Base-by-base conservation (phyloP, 179 eudicot species). In the Camellia oleifera region DNA sequence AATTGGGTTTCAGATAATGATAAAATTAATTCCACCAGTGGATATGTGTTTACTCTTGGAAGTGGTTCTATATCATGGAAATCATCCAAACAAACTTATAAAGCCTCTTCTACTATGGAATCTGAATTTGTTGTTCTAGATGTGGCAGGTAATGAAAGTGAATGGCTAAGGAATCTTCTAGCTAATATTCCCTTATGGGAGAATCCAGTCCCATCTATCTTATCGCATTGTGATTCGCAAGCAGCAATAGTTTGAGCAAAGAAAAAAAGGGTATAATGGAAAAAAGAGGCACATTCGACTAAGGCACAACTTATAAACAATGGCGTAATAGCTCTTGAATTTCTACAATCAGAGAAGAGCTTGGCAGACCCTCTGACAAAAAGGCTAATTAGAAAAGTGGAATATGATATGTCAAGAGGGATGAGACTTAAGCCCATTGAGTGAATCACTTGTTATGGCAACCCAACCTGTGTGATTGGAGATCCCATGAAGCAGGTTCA, bases 401-500 rank as follows among this genome's bases (percentile, higher is more conserved):
- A 23, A 3, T 12, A 23, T 65, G 69, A 65, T 10, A 8, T 45
- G 7, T 26, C 45, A 13, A 20, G 11, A 17, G 44, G 15, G 45
- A 23, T 23, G 69, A 15, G 45, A 67, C 71, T 67, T 67, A 8
- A 40, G 15, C 46, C 13, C 5, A 66, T 7, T 23, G 45, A 65
- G 44, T 65, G 4, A 32, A 32, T 32, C 40, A 23, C 69, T 11
- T 17, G 13, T 65, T 44, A 65, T 32, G 13, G 45, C 69, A 65
- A 65, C 69, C 69, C 0, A 65, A 65, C 69, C 6, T 65, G 11
- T 23, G 13, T 65, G 44, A 65, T 20, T 65, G 17, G 69, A 23
- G 69, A 65, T 65, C 11, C 69, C 69, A 26, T 23, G 69, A 61
- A 20, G 7, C 5, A 65, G 69, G 69, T 65, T 65, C 69, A 65